Conservation (phyloP, 305 asterid species). For the Fraxinus floribunda region DNA sequence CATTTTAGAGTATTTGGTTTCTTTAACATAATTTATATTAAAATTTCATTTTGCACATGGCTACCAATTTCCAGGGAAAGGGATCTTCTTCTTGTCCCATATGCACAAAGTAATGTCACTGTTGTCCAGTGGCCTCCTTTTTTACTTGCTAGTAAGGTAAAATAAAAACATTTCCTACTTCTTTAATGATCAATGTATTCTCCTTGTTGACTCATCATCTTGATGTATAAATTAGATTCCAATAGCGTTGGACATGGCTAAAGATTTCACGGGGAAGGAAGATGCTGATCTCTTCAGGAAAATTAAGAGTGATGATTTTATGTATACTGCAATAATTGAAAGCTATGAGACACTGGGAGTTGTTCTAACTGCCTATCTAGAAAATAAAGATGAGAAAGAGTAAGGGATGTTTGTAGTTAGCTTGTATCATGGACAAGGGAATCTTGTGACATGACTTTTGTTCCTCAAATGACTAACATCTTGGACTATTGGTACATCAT, state of each 20-base stretch:
- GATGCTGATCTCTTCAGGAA: slow-evolving; percentile 87
- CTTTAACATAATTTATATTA: slow-evolving; percentile 7
- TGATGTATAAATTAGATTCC: slow-evolving; percentile 67
- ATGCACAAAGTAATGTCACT: slow-evolving; percentile 72
- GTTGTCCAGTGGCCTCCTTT: slow-evolving; percentile 99
- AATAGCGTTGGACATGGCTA: slow-evolving; percentile 97
- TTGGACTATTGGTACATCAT: slow-evolving; percentile 23
- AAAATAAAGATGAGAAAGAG: slow-evolving; percentile 59
- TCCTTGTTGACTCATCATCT: slow-evolving; percentile 29
- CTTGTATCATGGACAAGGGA: slow-evolving; percentile 16
- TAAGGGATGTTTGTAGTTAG: slow-evolving; percentile 42
- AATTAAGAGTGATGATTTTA: slow-evolving; percentile 78
- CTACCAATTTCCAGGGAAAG: slow-evolving; percentile 64
- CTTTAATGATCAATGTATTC: slow-evolving; percentile 21
- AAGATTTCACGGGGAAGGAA: slow-evolving; percentile 79
- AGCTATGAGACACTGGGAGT: slow-evolving; percentile 77
- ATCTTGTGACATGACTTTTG: slow-evolving; percentile 3
- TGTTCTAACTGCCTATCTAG: slow-evolving; percentile 63
- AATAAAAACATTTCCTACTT: slow-evolving; percentile 20
- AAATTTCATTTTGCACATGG: slow-evolving; percentile 23
- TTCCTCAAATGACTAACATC: slow-evolving; percentile 9
- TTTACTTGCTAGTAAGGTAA: slow-evolving; percentile 98
- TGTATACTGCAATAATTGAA: slow-evolving; percentile 84
- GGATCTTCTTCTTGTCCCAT: slow-evolving; percentile 94
- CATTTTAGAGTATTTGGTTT: background rate